Percentiles rank a stretch among this genome's conserved stretches.
Evolutionary conservation across 2,329 filamentous ascomycete genomes (phyloP).

Genomic region (Fusarium paranaense): DNA sequence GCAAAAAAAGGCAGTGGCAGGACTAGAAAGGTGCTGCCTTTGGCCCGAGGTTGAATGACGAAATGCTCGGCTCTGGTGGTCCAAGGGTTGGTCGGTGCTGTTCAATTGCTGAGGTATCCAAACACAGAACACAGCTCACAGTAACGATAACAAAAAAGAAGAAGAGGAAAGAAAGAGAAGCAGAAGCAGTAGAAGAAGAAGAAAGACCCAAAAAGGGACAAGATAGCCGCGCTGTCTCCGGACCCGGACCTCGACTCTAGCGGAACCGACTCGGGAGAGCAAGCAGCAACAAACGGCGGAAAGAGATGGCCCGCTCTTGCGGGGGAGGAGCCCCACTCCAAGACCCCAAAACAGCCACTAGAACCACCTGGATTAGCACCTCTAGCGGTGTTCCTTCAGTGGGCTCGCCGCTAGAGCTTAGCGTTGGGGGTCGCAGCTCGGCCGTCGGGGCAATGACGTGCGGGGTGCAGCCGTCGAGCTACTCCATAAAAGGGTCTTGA

Average conservation of each 20-base stretch:
- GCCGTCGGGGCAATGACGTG: constrained; percentile 42
- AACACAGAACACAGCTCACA: background rate
- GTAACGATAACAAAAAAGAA: background rate
- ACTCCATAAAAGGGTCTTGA: constrained; percentile 1
- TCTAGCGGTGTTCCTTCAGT: constrained; percentile 2
- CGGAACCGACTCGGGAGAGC: constrained; percentile 29
- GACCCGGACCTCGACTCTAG: constrained; percentile 20
- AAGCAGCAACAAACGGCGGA: background rate
- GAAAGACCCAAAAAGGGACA: background rate
- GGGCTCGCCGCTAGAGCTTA: constrained; percentile 4
- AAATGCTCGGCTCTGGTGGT: background rate
- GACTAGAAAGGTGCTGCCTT: constrained; percentile 24
- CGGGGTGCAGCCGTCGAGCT: constrained; percentile 29
- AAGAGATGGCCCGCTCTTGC: constrained; percentile 15
- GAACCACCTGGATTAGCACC: constrained; percentile 35
- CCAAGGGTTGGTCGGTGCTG: background rate
- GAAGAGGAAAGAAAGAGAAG: background rate
- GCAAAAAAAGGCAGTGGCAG: background rate
- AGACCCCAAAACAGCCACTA: constrained; percentile 31
- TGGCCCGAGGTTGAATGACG: constrained; percentile 39
- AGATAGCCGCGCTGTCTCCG: background rate
- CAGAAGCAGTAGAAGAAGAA: background rate
- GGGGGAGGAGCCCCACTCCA: constrained; percentile 19
- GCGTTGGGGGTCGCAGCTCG: constrained; percentile 34
- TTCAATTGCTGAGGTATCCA: background rate